Base-by-base conservation (phyloP, 1,284 basidiomycete genomes). In the Papiliotrema flavescens region DNA sequence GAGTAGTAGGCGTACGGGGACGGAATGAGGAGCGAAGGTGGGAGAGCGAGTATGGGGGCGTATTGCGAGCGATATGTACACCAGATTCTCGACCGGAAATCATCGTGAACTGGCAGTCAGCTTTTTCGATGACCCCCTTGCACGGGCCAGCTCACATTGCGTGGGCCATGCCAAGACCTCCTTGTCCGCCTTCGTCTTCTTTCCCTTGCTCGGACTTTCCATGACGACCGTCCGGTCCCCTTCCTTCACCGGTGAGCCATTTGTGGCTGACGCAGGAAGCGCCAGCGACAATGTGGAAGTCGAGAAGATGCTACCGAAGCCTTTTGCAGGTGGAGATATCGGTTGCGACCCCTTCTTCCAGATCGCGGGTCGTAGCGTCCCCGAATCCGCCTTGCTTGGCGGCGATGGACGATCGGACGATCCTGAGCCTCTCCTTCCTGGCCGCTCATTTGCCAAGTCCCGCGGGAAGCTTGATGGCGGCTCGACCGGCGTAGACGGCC, bases 11-110 rank as follows among this genome's bases (percentile, higher is more conserved):
- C 59, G 9, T 66, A 56, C 0, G 73, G 66, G 0, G 67, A 64
- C 0, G 73, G 73, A 5, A 72, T 60, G 22, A 76, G 67, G 6
- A 65, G 56, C 15, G 57, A 50, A 6, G 57, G 62, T 1, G 72
- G 64, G 13, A 77, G 49, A 60, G 90, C 86, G 23, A 85, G 80
- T 62, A 96, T 93, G 1, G 90, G 86, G 1, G 84, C 78, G 62
- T 94, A 95, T 51, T 92, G 87, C 1, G 84, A 86, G n/a, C 93
- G 87, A 75, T 96, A 97, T 0, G 92, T 95, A 51, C 92, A 82
- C 88, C 91, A 95, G 56, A 96, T 81, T 9, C 88, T 81, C 0
- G 89, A 89, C 1, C 85, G 85, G 73, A 94, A 96, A 76, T 96
- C 92, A n/a, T 84, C 80, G 69, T 92, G 91, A 73, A 96, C 96